A percentile compares a stretch with the other conserved stretches of the same genome.
Evolutionary conservation across 805 yeast genomes (phyloP).

Genomic region (Starmerella potacharoeniae): DNA sequence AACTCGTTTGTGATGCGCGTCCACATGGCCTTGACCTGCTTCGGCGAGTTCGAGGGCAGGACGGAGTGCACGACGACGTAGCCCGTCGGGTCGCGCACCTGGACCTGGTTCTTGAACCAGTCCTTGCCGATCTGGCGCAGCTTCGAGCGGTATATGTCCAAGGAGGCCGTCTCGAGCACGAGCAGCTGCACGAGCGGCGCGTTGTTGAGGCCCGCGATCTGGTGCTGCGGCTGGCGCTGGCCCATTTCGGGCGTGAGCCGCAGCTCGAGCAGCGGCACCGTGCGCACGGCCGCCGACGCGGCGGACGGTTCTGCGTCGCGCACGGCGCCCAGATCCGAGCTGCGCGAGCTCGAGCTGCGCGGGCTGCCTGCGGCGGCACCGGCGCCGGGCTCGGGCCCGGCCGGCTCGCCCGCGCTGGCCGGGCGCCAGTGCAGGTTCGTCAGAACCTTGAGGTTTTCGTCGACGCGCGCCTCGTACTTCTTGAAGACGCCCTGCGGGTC

Average conservation of each 20-base stretch:
- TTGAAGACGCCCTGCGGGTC: constrained; percentile 61
- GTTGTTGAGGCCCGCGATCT: constrained; percentile 32
- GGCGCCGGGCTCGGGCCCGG: neutral
- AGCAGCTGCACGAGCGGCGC: constrained; percentile 54
- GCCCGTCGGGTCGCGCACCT: constrained; percentile 38
- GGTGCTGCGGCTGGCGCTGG: constrained; percentile 33
- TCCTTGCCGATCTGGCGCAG: constrained; percentile 72
- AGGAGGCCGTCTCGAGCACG: constrained; percentile 50
- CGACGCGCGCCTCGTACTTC: constrained; percentile 35
- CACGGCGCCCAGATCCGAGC: too few relatives aligned
- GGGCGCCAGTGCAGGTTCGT: constrained; percentile 58
- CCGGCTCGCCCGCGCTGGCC: constrained; percentile 28
- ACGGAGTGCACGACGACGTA: constrained; percentile 51
- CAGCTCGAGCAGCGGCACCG: constrained; percentile 50
- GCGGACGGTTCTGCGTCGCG: neutral
- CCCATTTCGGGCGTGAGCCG: constrained; percentile 44
- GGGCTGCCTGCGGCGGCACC: neutral
- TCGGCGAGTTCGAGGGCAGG: constrained; percentile 3
- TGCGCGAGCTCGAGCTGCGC: neutral
- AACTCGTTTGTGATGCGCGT: constrained; percentile 26
- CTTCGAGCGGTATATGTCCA: constrained; percentile 66
- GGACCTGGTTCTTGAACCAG: constrained; percentile 50
- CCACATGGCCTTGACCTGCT: constrained; percentile 19
- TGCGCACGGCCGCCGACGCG: constrained; percentile 32
- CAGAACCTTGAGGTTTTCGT: constrained; percentile 38